These are phyloP conservation scores for Leishmania martiniquensis DNA, from an alignment of 208 protist species.

Conservation along the genomic window DNA sequence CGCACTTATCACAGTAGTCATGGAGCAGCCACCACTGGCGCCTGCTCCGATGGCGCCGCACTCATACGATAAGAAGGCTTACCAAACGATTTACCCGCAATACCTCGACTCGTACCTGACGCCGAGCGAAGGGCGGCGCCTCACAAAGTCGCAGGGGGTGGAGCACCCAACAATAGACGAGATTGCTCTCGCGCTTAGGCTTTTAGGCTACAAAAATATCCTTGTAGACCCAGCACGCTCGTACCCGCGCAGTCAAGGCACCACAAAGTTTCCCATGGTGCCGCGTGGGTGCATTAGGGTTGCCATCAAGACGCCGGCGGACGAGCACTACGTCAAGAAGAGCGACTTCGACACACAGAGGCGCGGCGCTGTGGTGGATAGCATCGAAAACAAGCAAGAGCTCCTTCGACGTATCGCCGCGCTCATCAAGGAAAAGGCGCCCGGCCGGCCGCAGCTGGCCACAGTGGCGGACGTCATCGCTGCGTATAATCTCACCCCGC, in stretches of 20 bases:
- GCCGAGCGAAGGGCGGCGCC: conserved; percentile 71
- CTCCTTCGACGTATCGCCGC: conserved; percentile 69
- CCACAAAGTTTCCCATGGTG: conserved; percentile 53
- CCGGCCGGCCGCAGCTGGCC: conserved; percentile 36
- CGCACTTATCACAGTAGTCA: neutral
- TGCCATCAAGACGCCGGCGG: conserved; percentile 69
- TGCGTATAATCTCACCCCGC: conserved; percentile 33
- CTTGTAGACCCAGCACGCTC: conserved; percentile 52
- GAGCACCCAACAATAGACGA: conserved; percentile 73
- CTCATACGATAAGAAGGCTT: conserved; percentile 67
- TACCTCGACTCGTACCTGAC: conserved; percentile 83
- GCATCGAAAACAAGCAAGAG: conserved; percentile 75
- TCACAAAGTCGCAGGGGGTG: conserved; percentile 71
- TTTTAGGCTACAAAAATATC: conserved; percentile 70
- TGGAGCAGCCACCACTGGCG: conserved; percentile 10
- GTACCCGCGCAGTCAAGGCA: conserved; percentile 70
- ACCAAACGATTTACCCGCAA: conserved; percentile 86
- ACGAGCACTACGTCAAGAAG: conserved; percentile 87
- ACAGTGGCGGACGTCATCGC: conserved; percentile 47
- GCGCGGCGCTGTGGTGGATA: conserved; percentile 54
- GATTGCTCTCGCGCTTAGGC: conserved; percentile 50
- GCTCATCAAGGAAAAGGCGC: conserved; percentile 66
- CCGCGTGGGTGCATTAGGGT: conserved; percentile 82
- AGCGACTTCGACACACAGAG: conserved; percentile 89
- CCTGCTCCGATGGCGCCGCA: conserved; percentile 18